Evolutionary conservation across 768 basidiomycete genomes (phyloP), one percentile per base, ranked within the genome.

Genomic region (Mycena kentingensis): DNA sequence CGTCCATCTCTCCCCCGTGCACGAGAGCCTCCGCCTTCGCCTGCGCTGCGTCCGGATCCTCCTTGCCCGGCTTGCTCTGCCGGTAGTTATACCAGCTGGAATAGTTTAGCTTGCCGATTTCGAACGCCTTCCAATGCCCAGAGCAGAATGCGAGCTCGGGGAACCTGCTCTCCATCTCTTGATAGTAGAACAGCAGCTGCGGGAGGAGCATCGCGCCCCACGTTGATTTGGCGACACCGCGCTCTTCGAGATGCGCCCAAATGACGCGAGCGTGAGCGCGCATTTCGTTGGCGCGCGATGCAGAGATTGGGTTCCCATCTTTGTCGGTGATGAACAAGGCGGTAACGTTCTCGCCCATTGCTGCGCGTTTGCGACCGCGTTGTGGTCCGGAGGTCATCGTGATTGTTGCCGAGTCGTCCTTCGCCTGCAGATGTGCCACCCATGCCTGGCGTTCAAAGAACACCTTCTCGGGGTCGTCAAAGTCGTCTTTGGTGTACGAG

Each of bases 321-420:
- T 39, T 5, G 11, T 29, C 19, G 5, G 38, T 6, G 10, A 52
- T 16, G 22, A 39, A 52, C 51, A 44, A 52, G 4, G 15, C 15
- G 44, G 47, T 52, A 0, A 52, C 45, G 11, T 52, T 52, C 29
- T 39, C 36, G 37, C 47, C 44, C 24, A 39, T 45, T 18, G 4
- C 50, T 11, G 21, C 4, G 18, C 50, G 51, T 6, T 27, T 22
- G 2, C 15, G 16, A 12, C 51, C 51, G 4, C 43, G 51, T 8
- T 8, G 25, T 3, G 44, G 7, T 10, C 26, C 18, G 11, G 27
- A 8, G 4, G 37, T 37, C 0, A 3, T 6, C 51, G 46, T 52
- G 0, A n/a, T 46, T 1, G 36, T 36, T n/a, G 10, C 21, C 1
- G 43, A 43, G 7, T 46, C 46, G 0, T 2, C 36, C 15, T 31